Evolutionary conservation across 495 filamentous ascomycete genomes (phyloP), one percentile per base, ranked within the genome.

Genomic region (Ascodesmis nigricans): DNA sequence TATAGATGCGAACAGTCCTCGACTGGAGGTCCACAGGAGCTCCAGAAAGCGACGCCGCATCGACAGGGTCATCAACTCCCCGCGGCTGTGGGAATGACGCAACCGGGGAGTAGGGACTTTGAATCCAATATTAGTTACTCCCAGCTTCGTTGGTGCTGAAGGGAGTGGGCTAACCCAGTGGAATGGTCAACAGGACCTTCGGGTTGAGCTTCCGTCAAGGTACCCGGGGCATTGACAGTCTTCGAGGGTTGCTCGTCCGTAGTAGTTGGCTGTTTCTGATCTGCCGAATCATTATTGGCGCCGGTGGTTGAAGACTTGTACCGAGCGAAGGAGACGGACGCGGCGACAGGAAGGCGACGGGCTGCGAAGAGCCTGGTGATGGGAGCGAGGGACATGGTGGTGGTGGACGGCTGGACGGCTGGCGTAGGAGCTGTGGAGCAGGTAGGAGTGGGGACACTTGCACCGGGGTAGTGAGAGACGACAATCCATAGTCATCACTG

Each of bases 1-100:
- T 68, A 62, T 73, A 93, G 56, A 97, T 97, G 31, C 83, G 75
- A 51, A 92, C 87, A 42, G 79, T 87, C 38, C 87, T 67, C 29
- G 82, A 80, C 57, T 93, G 82, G 3, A 95, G 64, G 45, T 95
- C 90, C 21, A 81, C 70, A 16, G 87, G 87, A 27, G 87, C 90
- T 21, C 87, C 87, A 8, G 87, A 95, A 16, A 93, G 62, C 27
- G 84, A 68, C 35, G 78, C 81, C 22, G 80, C 87, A 9, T 82
- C 67, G 16, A 81, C 60, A 33, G 71, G 54, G 5, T 70, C 67
- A 21, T 65, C 68, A n/a, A 74, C 55, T 83, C 74, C 69, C 90
- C 80, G 31, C 91, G 70, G 38, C 70, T 64, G 60, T 72, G 38
- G 20, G 21, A 29, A 28, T 10, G 16, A 78, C 36, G 87, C 82